These are phyloP conservation scores for Phialocephala subalpina DNA, from an alignment of 2,329 filamentous ascomycete genomes.

Conservation along the genomic window DNA sequence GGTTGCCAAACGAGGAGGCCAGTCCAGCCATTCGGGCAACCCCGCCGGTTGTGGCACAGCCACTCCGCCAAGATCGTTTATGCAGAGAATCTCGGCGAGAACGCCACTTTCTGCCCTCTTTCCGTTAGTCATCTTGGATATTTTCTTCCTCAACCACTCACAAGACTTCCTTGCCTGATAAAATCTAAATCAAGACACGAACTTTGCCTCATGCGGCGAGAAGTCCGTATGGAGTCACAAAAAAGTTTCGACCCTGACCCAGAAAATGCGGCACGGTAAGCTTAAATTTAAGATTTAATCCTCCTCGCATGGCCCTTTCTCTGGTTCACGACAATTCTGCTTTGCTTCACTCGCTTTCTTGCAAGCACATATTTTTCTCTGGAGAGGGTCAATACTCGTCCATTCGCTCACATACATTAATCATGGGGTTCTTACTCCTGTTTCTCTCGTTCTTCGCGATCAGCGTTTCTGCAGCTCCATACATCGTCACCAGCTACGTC, in stretches of 20 bases:
- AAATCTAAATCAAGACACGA: slow-evolving; percentile 2
- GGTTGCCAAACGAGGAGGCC: too few relatives aligned
- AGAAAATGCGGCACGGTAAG: slow-evolving; percentile 12
- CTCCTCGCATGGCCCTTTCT: slow-evolving; percentile 1
- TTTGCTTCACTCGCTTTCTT: slow-evolving; percentile 17
- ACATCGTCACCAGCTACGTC: slow-evolving; percentile 33
- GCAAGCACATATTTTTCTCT: slow-evolving; percentile 14
- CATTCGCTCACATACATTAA: slow-evolving; percentile 20
- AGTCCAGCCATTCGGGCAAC: background rate
- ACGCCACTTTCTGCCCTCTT: too few relatives aligned
- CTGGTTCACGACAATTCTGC: background rate
- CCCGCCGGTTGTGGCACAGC: background rate
- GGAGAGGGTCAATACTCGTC: slow-evolving; percentile 30
- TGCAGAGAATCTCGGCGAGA: background rate
- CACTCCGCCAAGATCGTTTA: background rate
- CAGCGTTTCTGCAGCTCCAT: slow-evolving; percentile 30
- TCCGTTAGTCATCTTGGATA: background rate
- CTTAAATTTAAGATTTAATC: slow-evolving; percentile 16
- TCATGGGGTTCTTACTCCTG: slow-evolving; percentile 22
- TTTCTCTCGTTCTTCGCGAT: slow-evolving; percentile 19
- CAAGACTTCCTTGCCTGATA: background rate
- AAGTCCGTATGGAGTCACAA: background rate
- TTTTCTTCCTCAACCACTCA: background rate
- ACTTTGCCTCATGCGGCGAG: background rate
- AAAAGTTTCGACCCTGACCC: background rate